Evolutionary conservation across 2,329 filamentous ascomycete genomes (phyloP), one percentile per base, ranked within the genome.

Genomic region (Microsporum audouinii): DNA sequence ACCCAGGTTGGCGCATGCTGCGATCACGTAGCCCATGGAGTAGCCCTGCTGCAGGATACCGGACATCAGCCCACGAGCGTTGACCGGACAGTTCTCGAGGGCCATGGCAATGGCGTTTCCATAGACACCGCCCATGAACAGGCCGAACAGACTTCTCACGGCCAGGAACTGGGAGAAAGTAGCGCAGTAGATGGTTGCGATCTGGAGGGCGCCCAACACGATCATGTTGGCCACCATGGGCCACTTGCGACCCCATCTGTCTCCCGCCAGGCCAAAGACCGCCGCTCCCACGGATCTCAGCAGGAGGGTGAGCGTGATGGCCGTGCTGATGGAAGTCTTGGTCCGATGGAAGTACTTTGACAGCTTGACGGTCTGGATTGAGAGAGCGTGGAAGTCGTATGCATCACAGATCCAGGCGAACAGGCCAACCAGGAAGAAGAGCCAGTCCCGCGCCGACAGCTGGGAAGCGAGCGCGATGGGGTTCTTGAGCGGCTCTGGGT

Each of bases 361-460:
- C 8, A 86, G 71, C 41, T 82, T 69, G 5, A 74, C 71, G 12
- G 84, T 79, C 0, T 82, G 83, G 58, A 85, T 71, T 6, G 80
- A 83, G 39, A 85, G 82, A 41, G 82, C 83, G 72, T 85, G 84
- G 72, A 85, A 85, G 67, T 85, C 82, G 62, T 84, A 83, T 0
- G 82, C 77, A 66, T 82, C 80, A 61, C 88, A 88, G 0, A 84
- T 88, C 89, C 89, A 92, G 14, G 88, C 85, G 38, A 81, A 73
- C 69, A 91, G 84, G 2, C 88, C 88, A 8, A 90, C 86, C 45
- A 88, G 65, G 75, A 92, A 85, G 76, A 88, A 91, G 14, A 88
- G 69, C 88, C 88, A 92, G 70, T 88, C 84, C 63, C 79, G 82
- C 29, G 77, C 76, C 2, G 79, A 81, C 14, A 94, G 79, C 73